Conservation (phyloP, 78 protist species). For the Pelomyxa schiedti region DNA sequence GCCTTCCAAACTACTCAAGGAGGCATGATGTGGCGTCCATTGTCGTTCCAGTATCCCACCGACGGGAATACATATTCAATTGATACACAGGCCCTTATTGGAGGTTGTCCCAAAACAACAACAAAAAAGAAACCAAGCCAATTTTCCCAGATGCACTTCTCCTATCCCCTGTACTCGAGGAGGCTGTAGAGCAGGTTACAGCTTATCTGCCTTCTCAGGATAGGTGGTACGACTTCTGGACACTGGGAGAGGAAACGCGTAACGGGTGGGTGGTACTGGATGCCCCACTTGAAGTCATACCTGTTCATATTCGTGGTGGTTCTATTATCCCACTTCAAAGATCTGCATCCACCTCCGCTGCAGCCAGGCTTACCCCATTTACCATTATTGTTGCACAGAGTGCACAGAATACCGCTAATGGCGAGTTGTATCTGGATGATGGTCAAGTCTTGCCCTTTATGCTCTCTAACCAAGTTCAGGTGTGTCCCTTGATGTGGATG, state of each 20-base stretch:
- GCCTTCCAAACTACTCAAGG: background rate
- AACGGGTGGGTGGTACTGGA: background rate
- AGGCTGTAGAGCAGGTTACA: background rate
- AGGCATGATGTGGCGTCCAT: background rate
- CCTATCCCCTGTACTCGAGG: conserved; percentile 7
- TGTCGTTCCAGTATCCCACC: background rate
- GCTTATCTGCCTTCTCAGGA: background rate
- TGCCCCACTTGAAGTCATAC: background rate
- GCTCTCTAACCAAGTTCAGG: no score
- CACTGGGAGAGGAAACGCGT: background rate
- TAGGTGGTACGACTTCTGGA: conserved; percentile 1
- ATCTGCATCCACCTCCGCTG: background rate
- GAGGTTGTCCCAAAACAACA: no score
- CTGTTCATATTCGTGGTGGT: background rate
- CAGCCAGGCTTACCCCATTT: background rate
- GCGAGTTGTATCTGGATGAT: conserved; percentile 6
- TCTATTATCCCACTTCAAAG: background rate
- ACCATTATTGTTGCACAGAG: background rate
- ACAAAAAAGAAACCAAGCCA: no score
- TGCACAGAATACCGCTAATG: background rate
- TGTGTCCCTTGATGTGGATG: no score
- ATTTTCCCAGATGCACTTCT: conserved; percentile 21
- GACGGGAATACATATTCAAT: background rate
- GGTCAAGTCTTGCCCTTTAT: no score
- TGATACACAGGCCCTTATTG: background rate